These are phyloP conservation scores for Phytophthora pseudosyringae DNA, from an alignment of 352 stramenopile species.

Conservation along the genomic window DNA sequence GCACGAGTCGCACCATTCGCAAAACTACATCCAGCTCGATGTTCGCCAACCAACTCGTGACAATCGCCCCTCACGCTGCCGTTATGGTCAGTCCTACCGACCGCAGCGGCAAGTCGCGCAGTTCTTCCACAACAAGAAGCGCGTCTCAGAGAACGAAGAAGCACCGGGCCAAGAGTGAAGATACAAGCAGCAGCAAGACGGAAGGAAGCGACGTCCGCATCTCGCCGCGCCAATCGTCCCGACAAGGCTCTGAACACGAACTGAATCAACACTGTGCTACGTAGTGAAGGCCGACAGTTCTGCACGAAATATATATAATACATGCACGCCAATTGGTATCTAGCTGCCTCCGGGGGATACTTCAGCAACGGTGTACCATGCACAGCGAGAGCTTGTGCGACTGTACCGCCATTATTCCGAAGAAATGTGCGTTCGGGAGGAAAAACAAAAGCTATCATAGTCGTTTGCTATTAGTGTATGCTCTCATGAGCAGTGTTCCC, in stretches of 20 bases:
- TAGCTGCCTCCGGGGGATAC: too few species aligned
- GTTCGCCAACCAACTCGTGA: constrained; percentile 40
- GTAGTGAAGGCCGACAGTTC: not conserved
- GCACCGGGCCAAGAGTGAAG: constrained; percentile 13
- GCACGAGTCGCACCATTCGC: not conserved
- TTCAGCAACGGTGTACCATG: too few species aligned
- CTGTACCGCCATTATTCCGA: too few species aligned
- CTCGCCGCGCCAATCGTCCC: not conserved
- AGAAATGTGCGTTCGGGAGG: too few species aligned
- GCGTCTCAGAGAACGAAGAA: constrained; percentile 9
- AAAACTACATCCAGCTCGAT: constrained; percentile 12
- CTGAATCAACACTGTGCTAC: not conserved
- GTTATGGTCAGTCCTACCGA: constrained; percentile 9
- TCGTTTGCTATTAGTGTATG: too few species aligned
- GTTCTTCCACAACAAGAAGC: constrained; percentile 6
- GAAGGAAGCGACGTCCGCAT: not conserved
- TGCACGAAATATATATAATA: constrained; percentile 1
- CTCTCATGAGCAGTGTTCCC: too few species aligned
- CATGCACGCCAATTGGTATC: too few species aligned
- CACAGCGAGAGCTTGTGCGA: too few species aligned
- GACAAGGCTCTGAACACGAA: not conserved
- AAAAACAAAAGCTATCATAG: too few species aligned
- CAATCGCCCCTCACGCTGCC: constrained; percentile 33
- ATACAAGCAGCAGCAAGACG: constrained; percentile 6
- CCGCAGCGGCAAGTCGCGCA: constrained; percentile 1